phyloP scores from a whole-genome alignment of 345 rosid genomes.

The Durio zibethinus region DNA sequence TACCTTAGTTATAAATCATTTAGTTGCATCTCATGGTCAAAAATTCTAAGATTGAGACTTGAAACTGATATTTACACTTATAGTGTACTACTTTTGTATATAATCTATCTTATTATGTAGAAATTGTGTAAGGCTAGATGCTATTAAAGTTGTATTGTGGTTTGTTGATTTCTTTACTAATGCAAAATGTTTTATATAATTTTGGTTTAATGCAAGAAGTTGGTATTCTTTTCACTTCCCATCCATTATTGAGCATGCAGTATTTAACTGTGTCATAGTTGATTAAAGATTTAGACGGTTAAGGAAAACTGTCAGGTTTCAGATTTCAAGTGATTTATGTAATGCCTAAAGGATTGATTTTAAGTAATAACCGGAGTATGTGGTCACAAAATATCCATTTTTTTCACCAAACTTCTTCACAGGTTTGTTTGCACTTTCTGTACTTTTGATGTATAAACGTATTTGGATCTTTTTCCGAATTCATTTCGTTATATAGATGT shows the following conservation, averaged over 20 bases:
- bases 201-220: slow-evolving; percentile 1
- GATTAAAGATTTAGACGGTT: neutral
- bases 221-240: neutral
- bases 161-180: neutral
- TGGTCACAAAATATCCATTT: neutral
- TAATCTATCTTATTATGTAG: neutral
- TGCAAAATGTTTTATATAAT: neutral
- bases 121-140: neutral
- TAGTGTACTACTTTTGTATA: neutral
- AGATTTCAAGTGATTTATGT: neutral
- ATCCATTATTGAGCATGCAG: neutral
- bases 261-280: neutral
- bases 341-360: neutral
- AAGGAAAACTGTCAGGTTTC: neutral
- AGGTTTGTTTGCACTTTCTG: neutral
- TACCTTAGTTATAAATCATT: neutral
- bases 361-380: neutral
- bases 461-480: neutral
- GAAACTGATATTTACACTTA: neutral
- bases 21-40: neutral
- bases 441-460: slow-evolving; percentile 3
- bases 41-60: neutral
- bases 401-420: neutral
- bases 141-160: neutral
- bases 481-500: slow-evolving; percentile 8